Evolutionary conservation across 2,329 filamentous ascomycete species (phyloP).

Genomic region (Nannizzia gypsea): DNA sequence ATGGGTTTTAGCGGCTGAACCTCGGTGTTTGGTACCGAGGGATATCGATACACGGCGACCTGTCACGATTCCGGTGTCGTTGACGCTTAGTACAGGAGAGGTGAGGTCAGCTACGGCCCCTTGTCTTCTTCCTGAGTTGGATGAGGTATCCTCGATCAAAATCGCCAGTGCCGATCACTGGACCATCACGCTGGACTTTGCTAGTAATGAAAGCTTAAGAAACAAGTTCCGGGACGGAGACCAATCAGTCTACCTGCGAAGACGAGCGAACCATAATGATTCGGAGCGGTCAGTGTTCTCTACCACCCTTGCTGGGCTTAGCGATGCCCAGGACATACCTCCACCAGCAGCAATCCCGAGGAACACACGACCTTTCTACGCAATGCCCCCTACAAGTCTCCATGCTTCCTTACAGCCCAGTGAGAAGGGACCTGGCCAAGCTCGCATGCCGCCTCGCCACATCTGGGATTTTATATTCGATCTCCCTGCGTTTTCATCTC

Average conservation of each 20-base stretch:
- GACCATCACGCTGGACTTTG: slow-evolving; percentile 69
- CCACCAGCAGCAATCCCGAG: slow-evolving; percentile 17
- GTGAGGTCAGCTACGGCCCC: slow-evolving; percentile 37
- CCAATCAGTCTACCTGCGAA: slow-evolving; percentile 63
- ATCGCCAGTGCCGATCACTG: slow-evolving; percentile 53
- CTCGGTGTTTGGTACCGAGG: slow-evolving; percentile 75
- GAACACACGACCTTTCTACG: slow-evolving; percentile 13
- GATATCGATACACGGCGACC: slow-evolving; percentile 76
- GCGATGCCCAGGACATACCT: slow-evolving; percentile 42
- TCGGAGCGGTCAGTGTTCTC: slow-evolving; percentile 52
- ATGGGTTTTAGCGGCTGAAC: slow-evolving; percentile 87
- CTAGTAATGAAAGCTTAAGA: slow-evolving; percentile 48
- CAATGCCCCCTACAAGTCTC: slow-evolving; percentile 18
- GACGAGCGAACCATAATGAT: slow-evolving; percentile 53
- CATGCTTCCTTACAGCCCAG: slow-evolving; percentile 1
- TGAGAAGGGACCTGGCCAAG: slow-evolving; percentile 14
- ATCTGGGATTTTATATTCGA: slow-evolving; percentile 66
- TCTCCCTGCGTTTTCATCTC: slow-evolving; percentile 41
- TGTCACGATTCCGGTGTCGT: slow-evolving; percentile 57
- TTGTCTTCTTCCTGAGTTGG: slow-evolving; percentile 42
- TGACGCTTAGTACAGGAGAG: slow-evolving; percentile 44
- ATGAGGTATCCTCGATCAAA: slow-evolving; percentile 28
- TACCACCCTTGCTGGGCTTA: slow-evolving; percentile 62
- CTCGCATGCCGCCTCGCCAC: slow-evolving; percentile 25
- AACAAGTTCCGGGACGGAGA: slow-evolving; percentile 51